Percentiles rank a stretch among this genome's conserved stretches.
phyloP scores from a whole-genome alignment of 2,329 filamentous ascomycete species.

The Niveomyces coronatus region DNA sequence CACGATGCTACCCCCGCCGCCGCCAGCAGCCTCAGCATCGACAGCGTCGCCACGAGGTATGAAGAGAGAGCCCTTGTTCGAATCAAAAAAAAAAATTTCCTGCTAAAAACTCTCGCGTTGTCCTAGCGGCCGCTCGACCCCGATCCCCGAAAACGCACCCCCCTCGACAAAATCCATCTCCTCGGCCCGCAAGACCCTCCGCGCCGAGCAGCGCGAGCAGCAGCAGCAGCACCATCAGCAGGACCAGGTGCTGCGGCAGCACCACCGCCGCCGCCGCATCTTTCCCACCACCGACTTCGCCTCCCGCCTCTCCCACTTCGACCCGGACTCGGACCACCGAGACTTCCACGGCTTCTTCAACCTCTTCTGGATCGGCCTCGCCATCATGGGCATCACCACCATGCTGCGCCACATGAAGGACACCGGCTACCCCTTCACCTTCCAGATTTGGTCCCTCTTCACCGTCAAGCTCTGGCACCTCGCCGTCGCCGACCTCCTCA shows the following conservation, averaged over 20 bases:
- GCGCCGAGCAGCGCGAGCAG: conserved; percentile 56
- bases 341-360: conserved; percentile 98
- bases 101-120: conserved; percentile 4
- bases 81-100: not conserved
- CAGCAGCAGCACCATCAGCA: not conserved
- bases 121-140: conserved; percentile 68
- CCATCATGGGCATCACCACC: conserved; percentile 95
- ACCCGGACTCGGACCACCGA: conserved; percentile 80
- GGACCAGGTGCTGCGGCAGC: not conserved
- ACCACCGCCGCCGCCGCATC: conserved; percentile 46
- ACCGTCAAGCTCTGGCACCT: conserved; percentile 84
- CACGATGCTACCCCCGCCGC: conserved; percentile 25
- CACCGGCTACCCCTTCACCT: conserved; percentile 74
- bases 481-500: conserved; percentile 69
- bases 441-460: conserved; percentile 81
- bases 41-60: conserved; percentile 37
- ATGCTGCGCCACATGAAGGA: conserved; percentile 89
- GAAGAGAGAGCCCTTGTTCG: not conserved
- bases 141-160: conserved; percentile 80
- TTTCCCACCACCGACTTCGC: conserved; percentile 92
- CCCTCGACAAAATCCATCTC: conserved; percentile 83
- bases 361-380: conserved; percentile 93
- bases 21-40: conserved; percentile 24
- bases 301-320: conserved; percentile 87
- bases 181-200: conserved; percentile 70